A percentile compares a stretch with the other conserved stretches of the same genome.
Evolutionary conservation across 176 grass and related monocot genomes (phyloP).

Genomic region (Paspalum vaginatum): DNA sequence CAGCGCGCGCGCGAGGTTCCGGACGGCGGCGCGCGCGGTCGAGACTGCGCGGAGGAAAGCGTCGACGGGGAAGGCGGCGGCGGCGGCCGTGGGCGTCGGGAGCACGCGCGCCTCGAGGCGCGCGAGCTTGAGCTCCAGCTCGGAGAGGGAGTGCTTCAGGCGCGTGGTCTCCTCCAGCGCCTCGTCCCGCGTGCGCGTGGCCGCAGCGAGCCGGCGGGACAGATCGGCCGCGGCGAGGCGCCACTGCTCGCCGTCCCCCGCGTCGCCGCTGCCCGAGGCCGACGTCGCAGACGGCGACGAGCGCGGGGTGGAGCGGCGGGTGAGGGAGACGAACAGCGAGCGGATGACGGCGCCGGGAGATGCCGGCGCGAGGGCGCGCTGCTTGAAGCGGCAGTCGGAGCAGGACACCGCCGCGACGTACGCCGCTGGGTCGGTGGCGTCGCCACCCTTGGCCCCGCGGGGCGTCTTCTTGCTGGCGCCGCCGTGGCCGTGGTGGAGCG

Average conservation of each 20-base stretch:
- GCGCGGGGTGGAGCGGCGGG: constrained; percentile 62
- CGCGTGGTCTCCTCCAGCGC: constrained; percentile 74
- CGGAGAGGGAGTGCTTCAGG: constrained; percentile 70
- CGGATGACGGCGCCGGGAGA: constrained; percentile 58
- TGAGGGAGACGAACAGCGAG: constrained; percentile 69
- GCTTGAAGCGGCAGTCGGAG: constrained; percentile 65
- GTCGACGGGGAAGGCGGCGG: constrained; percentile 44
- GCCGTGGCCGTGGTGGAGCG: constrained; percentile 50
- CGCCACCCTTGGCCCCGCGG: constrained; percentile 29
- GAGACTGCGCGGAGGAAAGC: constrained; percentile 63
- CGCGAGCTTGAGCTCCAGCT: constrained; percentile 79
- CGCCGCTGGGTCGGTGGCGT: constrained; percentile 38
- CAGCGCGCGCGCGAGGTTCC: constrained; percentile 75
- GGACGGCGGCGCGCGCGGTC: constrained; percentile 65
- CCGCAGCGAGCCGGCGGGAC: constrained; percentile 68
- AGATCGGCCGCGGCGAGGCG: constrained; percentile 71
- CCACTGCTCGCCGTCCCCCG: constrained; percentile 60
- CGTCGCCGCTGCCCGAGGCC: constrained; percentile 16
- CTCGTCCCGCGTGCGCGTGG: constrained; percentile 82
- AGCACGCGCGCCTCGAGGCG: constrained; percentile 67
- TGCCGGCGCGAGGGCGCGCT: constrained; percentile 49
- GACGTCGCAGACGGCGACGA: constrained; percentile 45
- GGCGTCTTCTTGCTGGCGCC: constrained; percentile 41
- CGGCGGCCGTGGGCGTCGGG: neutral
- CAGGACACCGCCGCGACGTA: constrained; percentile 66